Base-by-base conservation (phyloP, 2,329 filamentous ascomycete genomes). In the Trichophyton schoenleinii region DNA sequence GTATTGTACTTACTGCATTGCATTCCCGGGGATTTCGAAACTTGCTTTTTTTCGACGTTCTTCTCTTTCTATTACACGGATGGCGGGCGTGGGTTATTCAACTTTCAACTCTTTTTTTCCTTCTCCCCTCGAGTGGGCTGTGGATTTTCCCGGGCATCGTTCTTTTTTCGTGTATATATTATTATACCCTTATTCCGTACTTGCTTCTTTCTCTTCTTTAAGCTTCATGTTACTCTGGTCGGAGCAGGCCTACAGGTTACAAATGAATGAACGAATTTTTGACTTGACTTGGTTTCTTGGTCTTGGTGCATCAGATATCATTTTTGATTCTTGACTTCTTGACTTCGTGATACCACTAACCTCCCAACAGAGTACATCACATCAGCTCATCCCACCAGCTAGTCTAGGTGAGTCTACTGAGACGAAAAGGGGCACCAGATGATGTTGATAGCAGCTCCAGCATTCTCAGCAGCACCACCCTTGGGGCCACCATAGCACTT, bases 361-460 rank as follows among this genome's bases (percentile, higher is more conserved):
- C 38, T 13, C 52, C 13, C 28, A 38, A 55, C 22, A 55, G 20
- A 34, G 31, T 15, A 11, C 52, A 42, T 38, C 55, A 59, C 31
- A 34, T 36, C 28, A 48, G 18, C 44, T 42, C 58, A 52, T 18
- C 58, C 25, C 13, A 34, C 3, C 3, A 7, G 34, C 38, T 7
- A 6, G 15, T 28, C 13, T 31, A 18, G 20, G 18, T 7, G 15
- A 20, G 11, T 22, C n/a, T 18, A 9, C 58, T 59, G 36, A 36
- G 44, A 46, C 8, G 20, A 20, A 7, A 13, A 58, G 8, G 58
- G 58, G 42, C 58, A 59, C 28, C 36, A 59, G 22, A 46, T n/a
- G 28, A 59, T 59, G 42, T 59, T 59, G 18, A 59, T 48, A 11
- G 41, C 28, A 15, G 58, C 41, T 15, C 58, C 58, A 9, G 41